These are phyloP conservation scores for Lactarius tabidus DNA, from an alignment of 768 basidiomycete genomes.

Conservation along the genomic window DNA sequence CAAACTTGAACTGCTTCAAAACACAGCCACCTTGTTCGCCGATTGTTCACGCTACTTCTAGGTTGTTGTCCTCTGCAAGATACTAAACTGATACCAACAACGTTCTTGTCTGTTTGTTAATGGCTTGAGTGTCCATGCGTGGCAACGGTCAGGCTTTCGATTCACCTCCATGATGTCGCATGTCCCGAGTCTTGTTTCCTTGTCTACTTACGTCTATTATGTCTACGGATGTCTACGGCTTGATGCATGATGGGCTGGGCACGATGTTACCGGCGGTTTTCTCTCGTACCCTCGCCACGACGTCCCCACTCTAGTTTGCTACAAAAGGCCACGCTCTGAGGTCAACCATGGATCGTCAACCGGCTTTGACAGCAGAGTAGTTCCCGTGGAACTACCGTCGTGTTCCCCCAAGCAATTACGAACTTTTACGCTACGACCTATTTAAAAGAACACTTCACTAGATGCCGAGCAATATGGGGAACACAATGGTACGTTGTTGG, in stretches of 20 bases:
- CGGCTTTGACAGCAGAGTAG: not conserved
- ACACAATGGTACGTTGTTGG: not conserved
- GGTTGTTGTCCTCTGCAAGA: not conserved
- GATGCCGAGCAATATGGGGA: not conserved
- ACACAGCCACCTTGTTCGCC: not conserved
- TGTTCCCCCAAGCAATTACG: not conserved
- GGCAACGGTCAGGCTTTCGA: not conserved
- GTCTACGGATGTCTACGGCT: no score
- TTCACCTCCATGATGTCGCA: not conserved
- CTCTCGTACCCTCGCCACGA: not conserved
- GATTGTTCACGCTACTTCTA: not conserved
- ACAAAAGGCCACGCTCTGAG: conserved; percentile 5
- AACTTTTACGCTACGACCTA: not conserved
- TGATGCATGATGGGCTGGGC: not conserved
- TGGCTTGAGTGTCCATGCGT: not conserved
- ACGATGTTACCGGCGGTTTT: not conserved
- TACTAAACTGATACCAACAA: not conserved
- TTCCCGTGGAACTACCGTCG: not conserved
- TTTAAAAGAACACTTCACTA: not conserved
- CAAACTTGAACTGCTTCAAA: not conserved
- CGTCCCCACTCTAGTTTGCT: conserved; percentile 1
- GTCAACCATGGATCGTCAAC: not conserved
- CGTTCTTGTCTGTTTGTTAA: not conserved
- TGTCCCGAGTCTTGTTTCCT: not conserved
- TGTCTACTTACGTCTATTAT: not conserved